A percentile compares a stretch with the other conserved stretches of the same genome.
These are phyloP conservation scores for Zygosaccharomyces rouxii DNA, from an alignment of 805 yeast species.

Conservation along the genomic window DNA sequence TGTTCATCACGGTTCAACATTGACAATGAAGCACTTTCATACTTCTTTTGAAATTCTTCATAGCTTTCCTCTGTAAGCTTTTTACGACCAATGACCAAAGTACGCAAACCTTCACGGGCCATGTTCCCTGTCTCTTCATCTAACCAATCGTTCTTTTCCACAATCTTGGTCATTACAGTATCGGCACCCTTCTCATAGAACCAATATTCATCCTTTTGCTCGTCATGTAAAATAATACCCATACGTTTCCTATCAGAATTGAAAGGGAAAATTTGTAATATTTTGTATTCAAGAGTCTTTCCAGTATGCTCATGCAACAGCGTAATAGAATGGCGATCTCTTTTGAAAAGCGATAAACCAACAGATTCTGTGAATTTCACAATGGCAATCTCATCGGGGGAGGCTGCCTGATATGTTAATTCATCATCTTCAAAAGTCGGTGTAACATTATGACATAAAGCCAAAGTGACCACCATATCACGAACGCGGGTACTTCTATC, in stretches of 20 bases:
- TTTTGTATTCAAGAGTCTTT: slow-evolving; percentile 51
- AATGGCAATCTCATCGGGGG: slow-evolving; percentile 97
- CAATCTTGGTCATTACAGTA: slow-evolving; percentile 82
- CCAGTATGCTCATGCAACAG: slow-evolving; percentile 60
- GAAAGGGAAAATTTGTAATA: slow-evolving; percentile 86
- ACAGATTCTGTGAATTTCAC: slow-evolving; percentile 85
- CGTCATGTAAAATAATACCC: slow-evolving; percentile 80
- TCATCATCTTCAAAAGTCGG: slow-evolving; percentile 81
- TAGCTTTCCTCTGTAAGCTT: slow-evolving; percentile 51
- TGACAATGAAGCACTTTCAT: slow-evolving; percentile 67
- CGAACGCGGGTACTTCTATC: slow-evolving; percentile 73
- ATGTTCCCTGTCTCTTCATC: slow-evolving; percentile 96
- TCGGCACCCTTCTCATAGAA: slow-evolving; percentile 95
- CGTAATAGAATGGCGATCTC: slow-evolving; percentile 77
- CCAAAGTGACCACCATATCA: slow-evolving; percentile 75
- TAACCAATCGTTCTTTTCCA: slow-evolving; percentile 86
- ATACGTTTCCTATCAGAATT: slow-evolving; percentile 93
- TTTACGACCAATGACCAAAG: slow-evolving; percentile 90
- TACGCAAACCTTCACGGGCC: slow-evolving; percentile 97
- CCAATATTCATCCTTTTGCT: slow-evolving; percentile 64
- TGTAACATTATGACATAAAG: slow-evolving; percentile 96
- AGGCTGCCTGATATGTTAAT: slow-evolving; percentile 89
- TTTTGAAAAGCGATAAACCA: slow-evolving; percentile 71
- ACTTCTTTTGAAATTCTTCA: slow-evolving; percentile 59
- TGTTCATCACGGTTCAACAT: slow-evolving; percentile 74